These are phyloP conservation scores for Aspergillus felis DNA, from an alignment of 2,329 filamentous ascomycete species.

Conservation along the genomic window DNA sequence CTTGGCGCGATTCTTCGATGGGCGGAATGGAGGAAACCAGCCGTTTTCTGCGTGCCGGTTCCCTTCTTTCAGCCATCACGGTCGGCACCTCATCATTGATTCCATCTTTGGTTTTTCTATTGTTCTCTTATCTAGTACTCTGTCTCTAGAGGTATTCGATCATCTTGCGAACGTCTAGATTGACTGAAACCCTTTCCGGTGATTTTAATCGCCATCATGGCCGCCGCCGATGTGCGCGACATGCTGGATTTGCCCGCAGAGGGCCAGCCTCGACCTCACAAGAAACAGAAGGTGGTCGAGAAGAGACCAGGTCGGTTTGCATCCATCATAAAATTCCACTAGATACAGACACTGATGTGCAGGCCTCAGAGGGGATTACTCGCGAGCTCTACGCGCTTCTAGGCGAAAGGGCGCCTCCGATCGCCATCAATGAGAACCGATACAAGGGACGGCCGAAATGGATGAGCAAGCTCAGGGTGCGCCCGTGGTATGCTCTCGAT, in stretches of 20 bases:
- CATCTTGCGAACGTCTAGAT: background rate
- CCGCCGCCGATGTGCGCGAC: constrained; percentile 78
- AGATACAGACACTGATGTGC: constrained; percentile 1
- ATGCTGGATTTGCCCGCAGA: constrained; percentile 73
- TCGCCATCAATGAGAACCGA: constrained; percentile 50
- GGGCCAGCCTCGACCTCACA: constrained; percentile 59
- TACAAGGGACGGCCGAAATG: constrained; percentile 50
- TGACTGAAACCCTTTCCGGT: background rate
- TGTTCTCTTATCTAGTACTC: background rate
- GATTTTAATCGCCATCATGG: constrained; percentile 48
- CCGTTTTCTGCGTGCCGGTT: background rate
- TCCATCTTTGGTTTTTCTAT: background rate
- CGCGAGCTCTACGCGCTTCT: constrained; percentile 50
- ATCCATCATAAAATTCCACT: too few species aligned
- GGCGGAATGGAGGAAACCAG: background rate
- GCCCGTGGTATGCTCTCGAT: constrained; percentile 40
- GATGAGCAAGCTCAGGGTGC: constrained; percentile 42
- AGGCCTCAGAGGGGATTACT: constrained; percentile 45
- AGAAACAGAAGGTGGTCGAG: constrained; percentile 68
- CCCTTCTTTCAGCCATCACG: background rate
- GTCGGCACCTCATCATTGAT: background rate
- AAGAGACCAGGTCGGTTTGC: constrained; percentile 50
- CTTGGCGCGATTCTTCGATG: constrained; percentile 23
- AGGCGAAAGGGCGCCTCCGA: constrained; percentile 50
- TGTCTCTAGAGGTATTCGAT: background rate